Conservation (phyloP, 2,329 filamentous ascomycete genomes). For the Epichloe glyceriae region DNA sequence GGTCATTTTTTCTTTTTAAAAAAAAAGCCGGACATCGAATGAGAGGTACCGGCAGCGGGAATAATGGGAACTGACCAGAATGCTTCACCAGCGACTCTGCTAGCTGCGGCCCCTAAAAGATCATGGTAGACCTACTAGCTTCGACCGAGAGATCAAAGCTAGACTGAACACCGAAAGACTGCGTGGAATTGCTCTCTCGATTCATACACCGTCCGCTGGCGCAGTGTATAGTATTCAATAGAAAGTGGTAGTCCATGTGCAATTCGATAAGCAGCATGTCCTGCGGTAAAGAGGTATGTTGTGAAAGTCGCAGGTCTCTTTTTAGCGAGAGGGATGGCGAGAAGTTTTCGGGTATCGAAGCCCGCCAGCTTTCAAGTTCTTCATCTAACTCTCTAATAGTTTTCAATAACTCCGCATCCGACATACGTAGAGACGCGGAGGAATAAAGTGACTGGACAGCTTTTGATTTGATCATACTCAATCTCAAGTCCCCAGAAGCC, state of each 20-base stretch:
- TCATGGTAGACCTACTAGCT: conserved; percentile 40
- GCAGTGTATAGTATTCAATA: conserved; percentile 41
- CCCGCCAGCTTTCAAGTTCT: conserved; percentile 41
- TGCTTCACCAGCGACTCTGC: conserved; percentile 29
- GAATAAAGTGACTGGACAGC: conserved; percentile 37
- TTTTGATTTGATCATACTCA: conserved; percentile 39
- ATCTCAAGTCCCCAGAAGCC: conserved; percentile 32
- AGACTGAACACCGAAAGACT: conserved; percentile 32
- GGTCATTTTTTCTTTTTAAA: too few relatives aligned
- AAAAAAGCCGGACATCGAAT: too few relatives aligned
- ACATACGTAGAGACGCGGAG: conserved; percentile 30
- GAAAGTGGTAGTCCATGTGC: conserved; percentile 41
- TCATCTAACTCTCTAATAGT: conserved; percentile 44
- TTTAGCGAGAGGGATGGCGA: conserved; percentile 34
- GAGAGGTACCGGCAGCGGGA: background rate
- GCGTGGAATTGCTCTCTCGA: conserved; percentile 12
- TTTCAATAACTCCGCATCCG: conserved; percentile 39
- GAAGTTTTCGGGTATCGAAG: conserved; percentile 30
- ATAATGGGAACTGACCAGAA: conserved; percentile 33
- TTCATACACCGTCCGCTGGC: conserved; percentile 37
- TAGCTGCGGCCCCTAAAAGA: conserved; percentile 31
- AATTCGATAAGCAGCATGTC: conserved; percentile 35
- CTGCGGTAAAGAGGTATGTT: conserved; percentile 15
- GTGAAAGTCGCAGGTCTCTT: conserved; percentile 14
- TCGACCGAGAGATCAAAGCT: conserved; percentile 40